Evolutionary conservation across 805 yeast species (phyloP), one percentile per base, ranked within the genome.

Genomic region (Schwanniomyces pseudopolymorphus): DNA sequence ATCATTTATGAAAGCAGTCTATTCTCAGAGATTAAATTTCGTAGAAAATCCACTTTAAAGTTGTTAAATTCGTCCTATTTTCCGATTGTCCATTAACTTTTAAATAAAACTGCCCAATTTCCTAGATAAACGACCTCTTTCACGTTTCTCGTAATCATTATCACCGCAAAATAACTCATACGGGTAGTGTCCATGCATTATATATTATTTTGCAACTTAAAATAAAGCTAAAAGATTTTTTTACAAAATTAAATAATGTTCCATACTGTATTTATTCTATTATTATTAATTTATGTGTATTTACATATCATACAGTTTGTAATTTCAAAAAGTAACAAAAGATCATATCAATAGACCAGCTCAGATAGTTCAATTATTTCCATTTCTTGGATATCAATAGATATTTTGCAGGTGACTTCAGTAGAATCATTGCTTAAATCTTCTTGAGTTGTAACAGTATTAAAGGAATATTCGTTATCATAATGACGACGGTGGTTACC

Each of bases 91-190:
- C 59, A 52, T 74, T 67, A 39, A 58, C 55, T 49, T 79, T 83
- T 48, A 82, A 66, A 51, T 79, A 81, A n/a, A n/a, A n/a, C n/a
- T n/a, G n/a, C 73, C 75, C 84, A 73, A 2, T 87, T 78, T 0
- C 83, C 82, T 1, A 88, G 87, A 46, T 83, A 83, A 2, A 85
- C n/a, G n/a, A n/a, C n/a, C n/a, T n/a, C n/a, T n/a, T n/a, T n/a
- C n/a, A n/a, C n/a, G n/a, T n/a, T n/a, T n/a, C n/a, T n/a, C n/a
- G n/a, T n/a, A n/a, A n/a, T n/a, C n/a, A n/a, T n/a, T n/a, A n/a
- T n/a, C n/a, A n/a, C n/a, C n/a, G n/a, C n/a, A n/a, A n/a, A n/a
- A n/a, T n/a, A n/a, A n/a, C n/a, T n/a, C n/a, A n/a, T n/a, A n/a
- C n/a, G n/a, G n/a, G n/a, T n/a, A n/a, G n/a, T n/a, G n/a, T n/a